phyloP scores from a whole-genome alignment of 768 basidiomycete species.

The Naganishia onofrii region DNA sequence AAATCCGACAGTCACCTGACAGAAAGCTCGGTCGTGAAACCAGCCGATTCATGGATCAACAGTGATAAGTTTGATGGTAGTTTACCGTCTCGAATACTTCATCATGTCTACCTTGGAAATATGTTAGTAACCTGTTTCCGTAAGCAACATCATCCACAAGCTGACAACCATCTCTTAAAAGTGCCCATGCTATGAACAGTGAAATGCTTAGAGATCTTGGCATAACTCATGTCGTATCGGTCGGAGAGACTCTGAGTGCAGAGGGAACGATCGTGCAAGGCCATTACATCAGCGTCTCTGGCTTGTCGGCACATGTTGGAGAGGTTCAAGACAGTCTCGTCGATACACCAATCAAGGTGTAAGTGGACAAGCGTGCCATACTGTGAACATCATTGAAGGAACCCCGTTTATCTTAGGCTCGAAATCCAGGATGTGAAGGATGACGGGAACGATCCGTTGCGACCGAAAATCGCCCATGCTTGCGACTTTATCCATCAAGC shows the following conservation, averaged over 20 bases:
- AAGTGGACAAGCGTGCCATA: background rate
- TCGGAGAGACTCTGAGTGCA: conserved; percentile 87
- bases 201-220: conserved; percentile 94
- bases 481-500: conserved; percentile 93
- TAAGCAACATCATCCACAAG: conserved; percentile 4
- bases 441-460: conserved; percentile 91
- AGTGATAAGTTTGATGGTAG: conserved; percentile 90
- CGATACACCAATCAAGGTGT: conserved; percentile 24
- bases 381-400: background rate
- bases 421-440: conserved; percentile 66
- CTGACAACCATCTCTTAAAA: conserved; percentile 46
- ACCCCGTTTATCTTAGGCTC: conserved; percentile 30
- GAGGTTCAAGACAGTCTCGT: background rate
- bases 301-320: conserved; percentile 2
- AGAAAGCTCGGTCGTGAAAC: background rate
- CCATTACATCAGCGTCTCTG: conserved; percentile 23
- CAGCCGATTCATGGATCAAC: conserved; percentile 73
- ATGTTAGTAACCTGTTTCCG: conserved; percentile 61
- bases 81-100: conserved; percentile 88
- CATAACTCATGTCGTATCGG: conserved; percentile 94
- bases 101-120: conserved; percentile 91
- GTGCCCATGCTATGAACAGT: conserved; percentile 89
- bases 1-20: background rate
- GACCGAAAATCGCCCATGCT: conserved; percentile 80
- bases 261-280: conserved; percentile 24